Conservation (phyloP, 1,284 basidiomycete genomes). For the Papiliotrema laurentii region DNA sequence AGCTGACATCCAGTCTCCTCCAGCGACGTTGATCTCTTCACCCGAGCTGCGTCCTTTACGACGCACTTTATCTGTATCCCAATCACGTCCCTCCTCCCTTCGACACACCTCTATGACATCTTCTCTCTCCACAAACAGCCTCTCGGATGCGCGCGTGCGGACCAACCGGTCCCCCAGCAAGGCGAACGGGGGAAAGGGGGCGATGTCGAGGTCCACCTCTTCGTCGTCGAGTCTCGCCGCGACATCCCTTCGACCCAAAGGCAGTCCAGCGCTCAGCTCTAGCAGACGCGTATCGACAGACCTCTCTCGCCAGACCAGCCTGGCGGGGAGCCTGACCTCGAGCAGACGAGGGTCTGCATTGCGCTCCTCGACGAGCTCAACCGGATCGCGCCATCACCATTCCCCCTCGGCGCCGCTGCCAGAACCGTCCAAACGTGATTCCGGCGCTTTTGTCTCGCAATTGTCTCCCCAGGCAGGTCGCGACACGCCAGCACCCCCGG, state of each 20-base stretch:
- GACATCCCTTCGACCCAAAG: not conserved
- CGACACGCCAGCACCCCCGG: not conserved
- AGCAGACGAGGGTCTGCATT: not conserved
- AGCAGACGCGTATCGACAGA: not conserved
- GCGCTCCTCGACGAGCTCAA: not conserved
- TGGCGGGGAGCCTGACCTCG: not conserved
- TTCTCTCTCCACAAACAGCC: slow-evolving; percentile 1
- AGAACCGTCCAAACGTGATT: too few species aligned
- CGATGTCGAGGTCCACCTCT: slow-evolving; percentile 13
- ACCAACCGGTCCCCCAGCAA: too few species aligned
- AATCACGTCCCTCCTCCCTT: not conserved
- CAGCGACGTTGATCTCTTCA: slow-evolving; percentile 4
- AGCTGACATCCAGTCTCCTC: not conserved
- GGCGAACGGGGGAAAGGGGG: not conserved
- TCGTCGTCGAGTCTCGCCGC: slow-evolving; percentile 5
- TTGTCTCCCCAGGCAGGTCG: not conserved
- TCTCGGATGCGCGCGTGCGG: slow-evolving; percentile 1
- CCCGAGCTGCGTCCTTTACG: not conserved
- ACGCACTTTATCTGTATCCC: not conserved
- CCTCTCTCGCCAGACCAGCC: not conserved
- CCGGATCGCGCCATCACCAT: not conserved
- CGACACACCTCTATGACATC: slow-evolving; percentile 1
- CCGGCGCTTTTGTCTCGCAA: not conserved
- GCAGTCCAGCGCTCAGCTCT: not conserved
- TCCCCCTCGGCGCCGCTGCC: slow-evolving; percentile 4